These are phyloP conservation scores for Zychaea mexicana DNA, from an alignment of 371 early-diverging fungal genomes.

Conservation along the genomic window DNA sequence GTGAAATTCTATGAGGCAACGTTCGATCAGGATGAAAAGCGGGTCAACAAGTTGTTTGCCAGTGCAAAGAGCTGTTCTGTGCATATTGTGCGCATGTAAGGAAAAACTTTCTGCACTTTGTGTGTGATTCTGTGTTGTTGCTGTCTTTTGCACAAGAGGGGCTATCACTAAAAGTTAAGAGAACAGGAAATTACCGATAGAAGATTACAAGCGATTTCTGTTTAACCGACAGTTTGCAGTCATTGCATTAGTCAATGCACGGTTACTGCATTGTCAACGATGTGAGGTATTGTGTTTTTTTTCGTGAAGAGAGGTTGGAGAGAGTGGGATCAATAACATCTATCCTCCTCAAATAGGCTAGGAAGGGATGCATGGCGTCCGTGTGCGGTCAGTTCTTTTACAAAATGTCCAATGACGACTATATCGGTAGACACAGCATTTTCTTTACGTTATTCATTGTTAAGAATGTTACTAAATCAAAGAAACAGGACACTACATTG, in stretches of 20 bases:
- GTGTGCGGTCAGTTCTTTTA: constrained; percentile 36
- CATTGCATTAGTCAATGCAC: constrained; percentile 75
- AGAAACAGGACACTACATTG: constrained; percentile 71
- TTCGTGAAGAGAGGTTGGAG: background rate
- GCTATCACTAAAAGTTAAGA: background rate
- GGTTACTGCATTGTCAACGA: constrained; percentile 58
- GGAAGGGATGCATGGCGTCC: constrained; percentile 37
- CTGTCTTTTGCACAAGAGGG: no score
- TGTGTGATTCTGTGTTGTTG: no score
- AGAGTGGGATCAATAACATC: background rate
- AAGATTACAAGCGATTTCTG: constrained; percentile 81
- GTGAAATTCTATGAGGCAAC: constrained; percentile 73
- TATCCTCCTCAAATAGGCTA: constrained; percentile 30
- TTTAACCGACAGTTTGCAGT: constrained; percentile 71
- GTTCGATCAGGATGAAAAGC: constrained; percentile 70
- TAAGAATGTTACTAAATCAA: no score
- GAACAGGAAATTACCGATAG: constrained; percentile 66
- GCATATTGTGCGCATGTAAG: constrained; percentile 74
- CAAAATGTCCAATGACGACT: background rate
- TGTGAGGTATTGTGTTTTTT: constrained; percentile 52
- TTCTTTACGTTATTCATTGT: no score
- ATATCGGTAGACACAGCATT: background rate
- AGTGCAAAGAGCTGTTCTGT: constrained; percentile 70
- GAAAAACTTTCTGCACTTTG: no score
- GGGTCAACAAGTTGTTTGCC: constrained; percentile 79